Conservation (phyloP, 345 rosid species). For the Syzygium aromaticum region DNA sequence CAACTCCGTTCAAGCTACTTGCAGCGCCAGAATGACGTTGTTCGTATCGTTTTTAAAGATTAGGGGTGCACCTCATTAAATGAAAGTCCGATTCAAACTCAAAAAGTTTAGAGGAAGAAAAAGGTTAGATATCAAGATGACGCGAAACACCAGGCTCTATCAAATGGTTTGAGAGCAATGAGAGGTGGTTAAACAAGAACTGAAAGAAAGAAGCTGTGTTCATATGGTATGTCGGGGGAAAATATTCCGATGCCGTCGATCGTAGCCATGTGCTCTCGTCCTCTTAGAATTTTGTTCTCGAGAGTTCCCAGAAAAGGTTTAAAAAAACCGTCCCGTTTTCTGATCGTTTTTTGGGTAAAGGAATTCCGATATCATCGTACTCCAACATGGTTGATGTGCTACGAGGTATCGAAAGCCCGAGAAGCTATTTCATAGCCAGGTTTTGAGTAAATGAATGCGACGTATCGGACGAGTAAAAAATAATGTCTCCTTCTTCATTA, state of each 20-base stretch:
- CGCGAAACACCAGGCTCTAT: background rate
- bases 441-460: background rate
- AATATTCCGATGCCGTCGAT: background rate
- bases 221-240: background rate
- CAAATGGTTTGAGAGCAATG: background rate
- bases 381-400: rapidly evolving
- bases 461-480: background rate
- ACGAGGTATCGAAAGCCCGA: rapidly evolving
- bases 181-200: background rate
- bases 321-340: background rate
- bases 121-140: background rate
- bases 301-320: background rate
- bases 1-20: background rate
- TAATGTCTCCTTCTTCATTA: background rate
- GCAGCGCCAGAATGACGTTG: background rate
- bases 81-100: background rate
- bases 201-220: background rate
- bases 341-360: background rate
- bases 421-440: background rate
- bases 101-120: background rate
- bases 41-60: background rate
- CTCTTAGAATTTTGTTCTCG: background rate
- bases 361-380: background rate
- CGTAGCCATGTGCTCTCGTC: background rate
- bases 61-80: background rate